Evolutionary conservation across 192 early-diverging fungal genomes (phyloP), one percentile per base, ranked within the genome.

Genomic region (Coemansia sp.): DNA sequence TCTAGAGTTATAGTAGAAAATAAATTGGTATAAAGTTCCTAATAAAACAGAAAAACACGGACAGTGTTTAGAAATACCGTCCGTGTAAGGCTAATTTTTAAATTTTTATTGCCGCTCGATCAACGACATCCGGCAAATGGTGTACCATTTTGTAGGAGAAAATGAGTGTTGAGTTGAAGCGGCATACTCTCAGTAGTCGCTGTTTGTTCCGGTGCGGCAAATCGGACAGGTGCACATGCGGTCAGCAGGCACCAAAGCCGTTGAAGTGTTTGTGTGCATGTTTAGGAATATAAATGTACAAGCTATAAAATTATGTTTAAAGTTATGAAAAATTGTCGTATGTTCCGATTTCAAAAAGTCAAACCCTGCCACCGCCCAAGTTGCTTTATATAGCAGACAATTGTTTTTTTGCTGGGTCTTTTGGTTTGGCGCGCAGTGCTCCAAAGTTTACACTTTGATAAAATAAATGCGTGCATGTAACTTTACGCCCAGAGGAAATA

Each of bases 211-310:
- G 6, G 61, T 72, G 12, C 67, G 69, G 66, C 75, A 78, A 29
- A 78, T 72, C 16, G 75, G 75, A 19, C 75, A 78, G 7, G 75
- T 72, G 49, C 75, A 78, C 75, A 78, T 78, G 35, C 75, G 75
- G 27, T 72, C 65, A 6, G 57, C 58, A 0, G 50, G 48, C 39
- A 62, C 62, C 19, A 31, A 21, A 26, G 37, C 56, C 0, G 9
- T 16, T 14, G 17, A 3, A 17, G 26, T 29, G 41, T 27, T 39
- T 17, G 12, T 19, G 22, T 45, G 10, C 53, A 64, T 53, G 21
- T 17, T 2, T 23, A 12, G 23, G 23, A 53, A 22, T 45, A 45
- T 45, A 45, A 45, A 45, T 45, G 11, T 45, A 45, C 41, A 45
- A n/a, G 41, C 41, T 45, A 45, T 45, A 45, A 12, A 43, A n/a